Percentiles rank a stretch among this genome's conserved stretches.
Conservation (phyloP, 495 filamentous ascomycete species). For the Tetracladium marchalianum region DNA sequence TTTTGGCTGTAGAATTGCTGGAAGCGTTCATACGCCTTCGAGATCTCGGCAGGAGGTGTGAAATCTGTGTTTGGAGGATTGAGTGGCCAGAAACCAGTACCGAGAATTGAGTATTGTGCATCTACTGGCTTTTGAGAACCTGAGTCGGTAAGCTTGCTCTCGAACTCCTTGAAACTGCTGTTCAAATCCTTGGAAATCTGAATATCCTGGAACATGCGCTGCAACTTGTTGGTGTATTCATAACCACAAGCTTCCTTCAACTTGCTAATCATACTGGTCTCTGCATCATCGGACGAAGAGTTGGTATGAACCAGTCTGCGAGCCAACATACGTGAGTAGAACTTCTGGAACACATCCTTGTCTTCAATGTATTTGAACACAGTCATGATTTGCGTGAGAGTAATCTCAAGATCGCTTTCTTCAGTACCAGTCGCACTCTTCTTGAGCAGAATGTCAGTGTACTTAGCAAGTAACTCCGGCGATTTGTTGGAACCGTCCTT, state of each 20-base stretch:
- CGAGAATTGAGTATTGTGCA: constrained; percentile 76
- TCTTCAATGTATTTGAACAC: constrained; percentile 99
- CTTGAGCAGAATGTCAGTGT: constrained; percentile 87
- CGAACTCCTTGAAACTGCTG: constrained; percentile 62
- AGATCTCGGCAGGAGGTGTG: constrained; percentile 73
- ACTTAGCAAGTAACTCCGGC: constrained; percentile 89
- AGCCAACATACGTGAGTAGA: constrained; percentile 94
- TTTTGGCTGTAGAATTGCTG: constrained; percentile 88
- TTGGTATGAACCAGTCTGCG: constrained; percentile 89
- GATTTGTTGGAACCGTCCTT: constrained; percentile 85
- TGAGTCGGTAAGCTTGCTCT: constrained; percentile 43
- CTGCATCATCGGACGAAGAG: constrained; percentile 92
- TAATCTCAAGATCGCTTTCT: constrained; percentile 85
- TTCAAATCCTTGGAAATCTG: constrained; percentile 98
- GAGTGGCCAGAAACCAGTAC: constrained; percentile 96
- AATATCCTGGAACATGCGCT: constrained; percentile 99
- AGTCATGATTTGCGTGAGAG: constrained; percentile 94
- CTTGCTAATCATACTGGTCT: constrained; percentile 99
- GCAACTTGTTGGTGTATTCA: constrained; percentile 98
- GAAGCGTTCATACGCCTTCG: constrained; percentile 81
- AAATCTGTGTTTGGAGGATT: constrained; percentile 76
- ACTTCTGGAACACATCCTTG: constrained; percentile 99
- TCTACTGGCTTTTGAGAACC: constrained; percentile 52
- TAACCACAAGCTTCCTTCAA: constrained; percentile 98
- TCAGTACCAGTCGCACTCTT: constrained; percentile 87